phyloP scores from a whole-genome alignment of 2,329 filamentous ascomycete genomes.

The Cordyceps pruinosa region DNA sequence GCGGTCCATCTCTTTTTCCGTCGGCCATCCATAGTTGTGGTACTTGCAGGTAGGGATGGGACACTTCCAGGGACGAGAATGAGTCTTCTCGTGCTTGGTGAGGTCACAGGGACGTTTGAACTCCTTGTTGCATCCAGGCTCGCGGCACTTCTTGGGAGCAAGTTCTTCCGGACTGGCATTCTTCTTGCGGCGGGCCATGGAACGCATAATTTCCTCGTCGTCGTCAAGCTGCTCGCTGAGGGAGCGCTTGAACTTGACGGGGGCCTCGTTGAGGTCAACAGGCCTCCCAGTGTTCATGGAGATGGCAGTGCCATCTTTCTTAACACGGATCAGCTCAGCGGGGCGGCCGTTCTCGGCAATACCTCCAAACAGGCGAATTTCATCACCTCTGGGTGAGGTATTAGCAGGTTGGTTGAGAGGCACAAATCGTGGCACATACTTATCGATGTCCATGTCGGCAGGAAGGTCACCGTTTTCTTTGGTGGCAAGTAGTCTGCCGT shows the following conservation, averaged over 20 bases:
- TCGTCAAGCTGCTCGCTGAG: slow-evolving; percentile 64
- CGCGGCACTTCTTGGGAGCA: slow-evolving; percentile 68
- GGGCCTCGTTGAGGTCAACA: slow-evolving; percentile 47
- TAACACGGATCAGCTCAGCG: slow-evolving; percentile 75
- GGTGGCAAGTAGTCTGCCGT: slow-evolving; percentile 76
- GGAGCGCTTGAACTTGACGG: slow-evolving; percentile 58
- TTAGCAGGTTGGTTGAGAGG: slow-evolving; percentile 25
- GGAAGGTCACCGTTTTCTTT: slow-evolving; percentile 59
- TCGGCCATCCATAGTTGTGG: slow-evolving; percentile 84
- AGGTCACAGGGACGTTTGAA: slow-evolving; percentile 97
- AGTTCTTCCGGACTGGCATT: slow-evolving; percentile 80
- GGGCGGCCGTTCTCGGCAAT: slow-evolving; percentile 74
- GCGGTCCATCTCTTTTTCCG: slow-evolving; percentile 93
- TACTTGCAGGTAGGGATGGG: slow-evolving; percentile 79
- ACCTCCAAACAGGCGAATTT: slow-evolving; percentile 75
- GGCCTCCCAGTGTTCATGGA: slow-evolving; percentile 66
- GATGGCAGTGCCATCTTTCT: slow-evolving; percentile 71
- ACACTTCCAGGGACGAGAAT: slow-evolving; percentile 95
- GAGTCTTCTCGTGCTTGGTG: slow-evolving; percentile 97
- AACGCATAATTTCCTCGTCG: slow-evolving; percentile 76
- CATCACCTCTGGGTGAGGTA: slow-evolving; percentile 42
- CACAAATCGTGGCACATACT: slow-evolving; percentile 39
- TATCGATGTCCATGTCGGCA: slow-evolving; percentile 51
- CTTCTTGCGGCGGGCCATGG: slow-evolving; percentile 95
- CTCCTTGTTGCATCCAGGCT: slow-evolving; percentile 74